phyloP scores from a whole-genome alignment of 192 early-diverging fungal genomes.

The Entomortierella beljakovae region DNA sequence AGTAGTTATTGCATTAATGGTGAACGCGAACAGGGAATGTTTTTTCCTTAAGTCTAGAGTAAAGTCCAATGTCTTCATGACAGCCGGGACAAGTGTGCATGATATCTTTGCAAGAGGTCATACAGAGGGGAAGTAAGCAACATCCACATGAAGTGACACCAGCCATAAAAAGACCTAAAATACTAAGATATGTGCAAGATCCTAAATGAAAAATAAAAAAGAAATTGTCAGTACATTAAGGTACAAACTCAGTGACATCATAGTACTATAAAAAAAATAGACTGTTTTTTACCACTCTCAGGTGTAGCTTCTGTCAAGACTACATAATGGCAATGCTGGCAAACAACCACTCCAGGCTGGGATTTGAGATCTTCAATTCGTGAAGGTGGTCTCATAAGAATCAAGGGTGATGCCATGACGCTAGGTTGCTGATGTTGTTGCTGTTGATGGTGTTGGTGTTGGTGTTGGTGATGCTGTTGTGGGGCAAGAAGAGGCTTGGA shows the following conservation, averaged over 20 bases:
- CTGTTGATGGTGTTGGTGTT: not conserved
- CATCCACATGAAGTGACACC: slow-evolving; percentile 50
- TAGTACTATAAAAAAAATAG: not conserved
- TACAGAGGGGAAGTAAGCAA: slow-evolving; percentile 39
- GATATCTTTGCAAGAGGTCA: slow-evolving; percentile 49
- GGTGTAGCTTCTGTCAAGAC: slow-evolving; percentile 39
- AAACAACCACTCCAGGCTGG: slow-evolving; percentile 41
- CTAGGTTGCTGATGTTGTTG: slow-evolving; percentile 1
- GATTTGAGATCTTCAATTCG: slow-evolving; percentile 33
- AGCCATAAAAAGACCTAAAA: slow-evolving; percentile 33
- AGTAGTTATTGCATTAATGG: too few relatives aligned
- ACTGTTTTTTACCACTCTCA: slow-evolving; percentile 33
- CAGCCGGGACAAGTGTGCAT: slow-evolving; percentile 51
- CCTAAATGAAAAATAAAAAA: slow-evolving; percentile 6
- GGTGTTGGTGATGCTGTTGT: slow-evolving; percentile 2
- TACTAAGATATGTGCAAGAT: slow-evolving; percentile 46
- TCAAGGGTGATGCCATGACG: slow-evolving; percentile 23
- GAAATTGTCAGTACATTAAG: too few relatives aligned
- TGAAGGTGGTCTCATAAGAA: slow-evolving; percentile 35
- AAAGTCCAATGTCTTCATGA: slow-evolving; percentile 48
- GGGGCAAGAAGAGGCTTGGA: slow-evolving; percentile 28
- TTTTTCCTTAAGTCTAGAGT: slow-evolving; percentile 27
- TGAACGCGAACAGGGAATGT: slow-evolving; percentile 36
- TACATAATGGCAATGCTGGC: slow-evolving; percentile 41
- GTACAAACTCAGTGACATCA: not conserved